Evolutionary conservation across 2,329 filamentous ascomycete genomes (phyloP), one percentile per base, ranked within the genome.

Genomic region (Trichoderma sp.): DNA sequence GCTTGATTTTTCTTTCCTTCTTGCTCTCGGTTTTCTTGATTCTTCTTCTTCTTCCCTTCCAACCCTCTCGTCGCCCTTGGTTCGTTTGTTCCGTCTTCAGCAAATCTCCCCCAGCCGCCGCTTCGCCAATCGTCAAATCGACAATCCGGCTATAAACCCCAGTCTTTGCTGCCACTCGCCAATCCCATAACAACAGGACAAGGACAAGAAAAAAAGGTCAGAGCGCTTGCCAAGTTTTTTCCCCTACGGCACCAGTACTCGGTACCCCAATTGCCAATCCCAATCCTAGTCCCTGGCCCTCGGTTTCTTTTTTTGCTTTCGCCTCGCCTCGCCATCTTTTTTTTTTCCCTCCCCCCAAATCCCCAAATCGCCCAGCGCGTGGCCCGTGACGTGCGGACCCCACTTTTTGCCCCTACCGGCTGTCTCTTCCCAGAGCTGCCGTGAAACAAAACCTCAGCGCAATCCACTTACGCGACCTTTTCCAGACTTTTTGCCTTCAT

Each of bases 361-460:
- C 47, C 51, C 61, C 47, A 65, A 60, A 28, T 66, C 34, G 57
- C 30, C 73, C 71, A 66, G 63, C 65, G 32, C 58, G 72, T 76
- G 74, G 76, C 69, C 74, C 75, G 75, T 74, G 73, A 75, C 73
- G 73, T 74, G 72, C 43, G 62, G 57, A 71, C 66, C 71, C 74
- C 72, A 64, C 73, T 75, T 73, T 75, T 43, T 73, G 74, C 43
- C 63, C 68, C 65, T 69, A 43, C 66, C 39, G 64, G 60, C 60
- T 47, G 51, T 43, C 18, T 21, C 57, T 67, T 51, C 47, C 69
- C 51, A 58, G 43, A 71, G 72, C 74, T 73, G 68, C 73, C 34
- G 72, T 75, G 71, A 74, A 71, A 77, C 76, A 76, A 77, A 77
- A 77, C 74, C 75, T 72, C 73, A 70, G 70, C 62, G 61, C 72